phyloP scores from a whole-genome alignment of 2,329 filamentous ascomycete species.

The Exophiala lecanii-corni region DNA sequence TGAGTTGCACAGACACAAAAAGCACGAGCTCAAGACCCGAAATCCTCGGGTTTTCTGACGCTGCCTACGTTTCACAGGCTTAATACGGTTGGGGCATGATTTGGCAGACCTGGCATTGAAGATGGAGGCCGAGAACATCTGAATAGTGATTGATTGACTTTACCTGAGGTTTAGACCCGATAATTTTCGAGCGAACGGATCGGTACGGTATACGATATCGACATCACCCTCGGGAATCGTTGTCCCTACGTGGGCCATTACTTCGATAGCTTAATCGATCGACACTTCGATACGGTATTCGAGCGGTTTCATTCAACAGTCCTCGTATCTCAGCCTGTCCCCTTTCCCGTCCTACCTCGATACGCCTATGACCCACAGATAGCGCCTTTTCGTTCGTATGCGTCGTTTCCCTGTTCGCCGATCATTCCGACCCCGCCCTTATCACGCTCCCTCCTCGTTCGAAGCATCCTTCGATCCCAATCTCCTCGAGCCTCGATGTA shows the following conservation, averaged over 20 bases:
- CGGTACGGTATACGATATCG: slow-evolving; percentile 18
- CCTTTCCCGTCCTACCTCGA: slow-evolving; percentile 11
- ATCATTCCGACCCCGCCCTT: slow-evolving; percentile 2
- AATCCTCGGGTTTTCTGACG: no score
- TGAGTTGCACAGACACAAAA: no score
- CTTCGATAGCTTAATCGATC: slow-evolving; percentile 22
- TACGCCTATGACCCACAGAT: slow-evolving; percentile 7
- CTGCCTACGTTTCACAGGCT: no score
- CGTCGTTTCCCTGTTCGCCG: not conserved
- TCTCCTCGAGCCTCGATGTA: no score
- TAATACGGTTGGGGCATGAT: no score
- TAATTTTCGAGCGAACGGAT: slow-evolving; percentile 21
- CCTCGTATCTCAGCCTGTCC: not conserved
- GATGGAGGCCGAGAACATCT: not conserved
- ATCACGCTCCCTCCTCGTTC: slow-evolving; percentile 2
- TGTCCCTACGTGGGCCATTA: slow-evolving; percentile 10
- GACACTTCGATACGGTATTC: slow-evolving; percentile 22
- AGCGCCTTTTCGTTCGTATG: slow-evolving; percentile 1
- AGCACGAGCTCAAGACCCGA: no score
- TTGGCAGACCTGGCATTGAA: no score
- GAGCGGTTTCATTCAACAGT: slow-evolving; percentile 18
- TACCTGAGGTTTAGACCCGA: slow-evolving; percentile 20
- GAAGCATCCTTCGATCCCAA: not conserved
- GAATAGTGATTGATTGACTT: slow-evolving; percentile 19
- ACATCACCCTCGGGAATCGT: slow-evolving; percentile 3